phyloP scores from a whole-genome alignment of 2,329 filamentous ascomycete species.

The Pseudofabraea citricarpa region DNA sequence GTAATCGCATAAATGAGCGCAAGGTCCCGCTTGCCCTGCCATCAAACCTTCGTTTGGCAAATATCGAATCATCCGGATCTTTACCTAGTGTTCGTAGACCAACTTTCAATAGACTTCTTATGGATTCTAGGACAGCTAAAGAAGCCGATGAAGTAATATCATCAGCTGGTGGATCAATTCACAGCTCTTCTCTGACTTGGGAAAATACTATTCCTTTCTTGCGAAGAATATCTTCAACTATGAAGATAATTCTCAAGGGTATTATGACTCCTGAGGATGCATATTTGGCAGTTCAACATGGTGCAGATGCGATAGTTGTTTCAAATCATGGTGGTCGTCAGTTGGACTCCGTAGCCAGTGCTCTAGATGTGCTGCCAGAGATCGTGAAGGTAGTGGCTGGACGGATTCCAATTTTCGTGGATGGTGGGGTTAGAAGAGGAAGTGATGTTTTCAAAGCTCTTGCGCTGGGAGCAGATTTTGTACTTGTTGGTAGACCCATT shows the following conservation, averaged over 20 bases:
- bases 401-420: conserved; percentile 16
- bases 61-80: conserved; percentile 9
- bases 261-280: conserved; percentile 62
- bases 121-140: conserved; percentile 15
- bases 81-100: not conserved
- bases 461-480: conserved; percentile 56
- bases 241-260: conserved; percentile 58
- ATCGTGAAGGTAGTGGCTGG: conserved; percentile 35
- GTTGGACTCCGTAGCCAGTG: conserved; percentile 38
- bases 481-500: conserved; percentile 55
- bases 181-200: conserved; percentile 70
- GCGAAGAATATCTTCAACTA: conserved; percentile 46
- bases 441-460: conserved; percentile 56
- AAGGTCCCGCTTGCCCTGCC: conserved; percentile 21
- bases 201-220: conserved; percentile 62
- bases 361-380: conserved; percentile 50
- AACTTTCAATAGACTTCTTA: conserved; percentile 12
- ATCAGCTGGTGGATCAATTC: not conserved
- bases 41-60: conserved; percentile 17
- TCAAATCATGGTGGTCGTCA: conserved; percentile 62
- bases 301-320: conserved; percentile 60
- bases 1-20: conserved; percentile 36
- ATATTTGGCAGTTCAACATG: conserved; percentile 47
- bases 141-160: conserved; percentile 8
- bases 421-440: conserved; percentile 51